phyloP scores from a whole-genome alignment of 139 green algal genomes.

The Trebouxia sp. region DNA sequence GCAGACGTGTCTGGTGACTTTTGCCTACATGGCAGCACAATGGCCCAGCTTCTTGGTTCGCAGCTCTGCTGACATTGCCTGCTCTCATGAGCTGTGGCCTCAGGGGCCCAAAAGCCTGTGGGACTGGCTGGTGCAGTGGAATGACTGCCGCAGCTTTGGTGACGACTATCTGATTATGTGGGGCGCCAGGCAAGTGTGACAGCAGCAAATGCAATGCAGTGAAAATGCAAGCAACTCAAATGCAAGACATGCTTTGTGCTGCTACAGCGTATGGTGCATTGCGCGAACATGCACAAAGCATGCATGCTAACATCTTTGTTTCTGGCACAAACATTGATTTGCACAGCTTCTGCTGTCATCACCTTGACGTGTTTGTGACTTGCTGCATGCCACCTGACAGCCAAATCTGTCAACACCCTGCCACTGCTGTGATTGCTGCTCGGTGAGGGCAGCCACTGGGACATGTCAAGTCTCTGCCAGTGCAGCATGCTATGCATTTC shows the following conservation, averaged over 20 bases:
- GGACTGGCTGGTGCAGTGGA: conserved; percentile 29
- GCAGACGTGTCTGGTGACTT: conserved; percentile 26
- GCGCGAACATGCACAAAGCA: too few relatives aligned
- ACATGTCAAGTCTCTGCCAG: neutral
- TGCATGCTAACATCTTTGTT: neutral
- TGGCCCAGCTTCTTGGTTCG: conserved; percentile 5
- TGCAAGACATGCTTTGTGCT: too few relatives aligned
- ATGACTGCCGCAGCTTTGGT: conserved; percentile 23
- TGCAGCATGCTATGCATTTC: neutral
- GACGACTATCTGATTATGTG: conserved; percentile 26
- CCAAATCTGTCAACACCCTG: too few relatives aligned
- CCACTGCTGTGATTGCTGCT: too few relatives aligned
- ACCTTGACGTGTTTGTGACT: too few relatives aligned
- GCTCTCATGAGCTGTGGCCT: neutral
- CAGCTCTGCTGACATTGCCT: neutral
- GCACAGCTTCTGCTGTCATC: neutral
- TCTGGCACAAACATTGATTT: neutral
- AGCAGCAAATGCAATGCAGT: too few relatives aligned
- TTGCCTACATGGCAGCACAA: conserved; percentile 39
- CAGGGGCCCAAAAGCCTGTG: conserved; percentile 10
- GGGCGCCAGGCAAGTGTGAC: conserved; percentile 26
- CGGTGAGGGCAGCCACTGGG: too few relatives aligned
- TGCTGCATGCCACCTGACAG: too few relatives aligned
- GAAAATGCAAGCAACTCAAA: too few relatives aligned
- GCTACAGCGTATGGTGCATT: too few relatives aligned